Conservation (phyloP, 192 early-diverging fungal species). For the Phycomyces blakesleeanus region DNA sequence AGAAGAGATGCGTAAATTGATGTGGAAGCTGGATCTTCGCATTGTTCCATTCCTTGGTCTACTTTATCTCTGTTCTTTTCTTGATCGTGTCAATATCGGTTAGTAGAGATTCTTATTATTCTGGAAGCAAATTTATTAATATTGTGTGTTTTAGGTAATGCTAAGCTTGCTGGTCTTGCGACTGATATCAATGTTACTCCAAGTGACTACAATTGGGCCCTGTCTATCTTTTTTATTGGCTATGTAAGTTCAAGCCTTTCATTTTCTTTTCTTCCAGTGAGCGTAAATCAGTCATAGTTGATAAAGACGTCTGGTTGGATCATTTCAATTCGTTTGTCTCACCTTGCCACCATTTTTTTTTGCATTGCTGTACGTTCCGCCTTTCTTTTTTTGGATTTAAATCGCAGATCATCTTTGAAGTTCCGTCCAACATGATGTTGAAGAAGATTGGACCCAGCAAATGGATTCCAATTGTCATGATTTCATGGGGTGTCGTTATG, state of each 20-base stretch:
- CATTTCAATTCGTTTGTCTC: not conserved
- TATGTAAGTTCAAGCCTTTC: slow-evolving; percentile 31
- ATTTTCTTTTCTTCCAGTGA: no score
- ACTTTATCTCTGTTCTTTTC: slow-evolving; percentile 64
- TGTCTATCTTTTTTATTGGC: slow-evolving; percentile 70
- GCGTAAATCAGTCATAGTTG: no score
- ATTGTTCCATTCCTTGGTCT: slow-evolving; percentile 59
- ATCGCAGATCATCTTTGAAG: slow-evolving; percentile 62
- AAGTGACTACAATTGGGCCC: slow-evolving; percentile 52
- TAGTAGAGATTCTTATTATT: no score
- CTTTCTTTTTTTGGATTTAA: not conserved
- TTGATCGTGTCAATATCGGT: slow-evolving; percentile 73
- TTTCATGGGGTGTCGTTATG: slow-evolving; percentile 53
- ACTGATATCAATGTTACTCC: slow-evolving; percentile 40
- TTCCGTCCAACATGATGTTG: slow-evolving; percentile 68
- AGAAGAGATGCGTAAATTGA: slow-evolving; percentile 37
- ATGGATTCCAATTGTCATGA: slow-evolving; percentile 58
- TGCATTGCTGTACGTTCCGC: not conserved
- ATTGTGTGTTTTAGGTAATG: slow-evolving; percentile 41
- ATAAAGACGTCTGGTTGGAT: no score
- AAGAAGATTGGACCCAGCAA: slow-evolving; percentile 53
- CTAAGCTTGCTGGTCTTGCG: slow-evolving; percentile 50
- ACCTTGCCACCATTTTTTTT: not conserved
- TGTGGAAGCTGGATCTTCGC: slow-evolving; percentile 60
- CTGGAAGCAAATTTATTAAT: no score